A percentile compares a stretch with the other conserved stretches of the same genome.
Evolutionary conservation across 768 basidiomycete species (phyloP).

Genomic region (Thelephora ganbajun): DNA sequence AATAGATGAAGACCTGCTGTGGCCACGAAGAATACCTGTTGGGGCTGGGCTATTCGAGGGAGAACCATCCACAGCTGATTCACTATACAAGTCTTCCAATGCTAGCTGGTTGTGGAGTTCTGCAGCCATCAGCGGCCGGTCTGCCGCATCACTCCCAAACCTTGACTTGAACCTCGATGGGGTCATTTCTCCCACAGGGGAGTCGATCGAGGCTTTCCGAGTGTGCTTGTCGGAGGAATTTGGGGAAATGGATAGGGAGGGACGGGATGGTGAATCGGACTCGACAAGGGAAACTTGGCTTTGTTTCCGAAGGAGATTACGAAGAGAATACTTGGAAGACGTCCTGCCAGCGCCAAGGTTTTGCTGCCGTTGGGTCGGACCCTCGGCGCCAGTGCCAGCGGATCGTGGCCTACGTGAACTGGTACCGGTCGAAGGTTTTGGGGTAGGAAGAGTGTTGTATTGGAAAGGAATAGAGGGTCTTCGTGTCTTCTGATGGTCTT

Average conservation of each 20-base stretch:
- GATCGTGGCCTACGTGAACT: constrained; percentile 50
- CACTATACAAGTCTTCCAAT: neutral
- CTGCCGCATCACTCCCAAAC: neutral
- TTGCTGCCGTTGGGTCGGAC: neutral
- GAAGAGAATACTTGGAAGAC: constrained; percentile 59
- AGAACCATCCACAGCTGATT: constrained; percentile 3
- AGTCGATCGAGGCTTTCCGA: neutral
- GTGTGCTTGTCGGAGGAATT: neutral
- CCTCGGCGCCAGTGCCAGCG: constrained; percentile 53
- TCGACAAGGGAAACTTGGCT: constrained; percentile 17
- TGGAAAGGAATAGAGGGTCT: constrained; percentile 57
- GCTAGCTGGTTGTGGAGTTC: neutral
- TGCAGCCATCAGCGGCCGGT: neutral
- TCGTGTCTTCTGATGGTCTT: constrained; percentile 19
- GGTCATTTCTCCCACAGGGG: neutral
- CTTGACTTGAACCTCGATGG: neutral
- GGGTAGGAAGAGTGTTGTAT: constrained; percentile 9
- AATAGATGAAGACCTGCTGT: constrained; percentile 23
- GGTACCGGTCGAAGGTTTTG: constrained; percentile 1
- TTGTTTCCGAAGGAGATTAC: constrained; percentile 59
- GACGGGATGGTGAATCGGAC: constrained; percentile 7
- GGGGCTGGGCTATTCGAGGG: constrained; percentile 15
- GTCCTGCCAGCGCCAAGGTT: constrained; percentile 23
- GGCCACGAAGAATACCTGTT: constrained; percentile 25
- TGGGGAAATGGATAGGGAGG: neutral